phyloP scores from a whole-genome alignment of 2,329 filamentous ascomycete genomes.

The Epichloe sylvatica region DNA sequence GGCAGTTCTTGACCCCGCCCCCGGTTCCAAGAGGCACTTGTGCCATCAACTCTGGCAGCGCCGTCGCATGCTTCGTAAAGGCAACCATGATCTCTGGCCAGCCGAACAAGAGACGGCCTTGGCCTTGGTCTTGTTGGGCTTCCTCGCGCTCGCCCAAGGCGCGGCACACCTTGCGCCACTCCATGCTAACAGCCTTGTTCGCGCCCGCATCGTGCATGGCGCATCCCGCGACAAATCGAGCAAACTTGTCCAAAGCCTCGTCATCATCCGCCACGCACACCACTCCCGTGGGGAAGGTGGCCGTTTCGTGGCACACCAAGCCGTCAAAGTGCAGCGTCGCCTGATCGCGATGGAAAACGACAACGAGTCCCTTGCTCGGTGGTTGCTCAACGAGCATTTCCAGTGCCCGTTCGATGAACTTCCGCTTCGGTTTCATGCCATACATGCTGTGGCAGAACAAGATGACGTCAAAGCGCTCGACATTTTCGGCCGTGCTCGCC shows the following conservation, averaged over 20 bases:
- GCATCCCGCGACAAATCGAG: slow-evolving; percentile 37
- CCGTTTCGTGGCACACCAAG: slow-evolving; percentile 33
- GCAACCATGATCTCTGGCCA: slow-evolving; percentile 34
- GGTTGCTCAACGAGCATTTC: slow-evolving; percentile 28
- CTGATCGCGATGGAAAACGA: slow-evolving; percentile 41
- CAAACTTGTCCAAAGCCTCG: slow-evolving; percentile 33
- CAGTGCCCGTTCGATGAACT: slow-evolving; percentile 32
- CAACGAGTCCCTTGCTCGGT: slow-evolving; percentile 28
- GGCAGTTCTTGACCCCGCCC: slow-evolving; percentile 33
- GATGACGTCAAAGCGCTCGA: slow-evolving; percentile 37
- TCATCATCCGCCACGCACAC: slow-evolving; percentile 31
- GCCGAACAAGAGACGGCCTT: slow-evolving; percentile 28
- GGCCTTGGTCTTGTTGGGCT: slow-evolving; percentile 14
- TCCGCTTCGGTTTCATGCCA: slow-evolving; percentile 36
- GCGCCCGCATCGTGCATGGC: slow-evolving; percentile 16
- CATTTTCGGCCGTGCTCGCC: background rate
- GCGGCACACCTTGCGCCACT: slow-evolving; percentile 42
- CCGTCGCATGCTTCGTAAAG: slow-evolving; percentile 26
- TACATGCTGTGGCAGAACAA: slow-evolving; percentile 54
- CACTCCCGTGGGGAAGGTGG: slow-evolving; percentile 31
- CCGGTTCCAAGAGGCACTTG: slow-evolving; percentile 22
- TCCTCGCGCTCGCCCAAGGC: slow-evolving; percentile 26
- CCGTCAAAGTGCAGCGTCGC: slow-evolving; percentile 27
- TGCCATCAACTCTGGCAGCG: slow-evolving; percentile 27
- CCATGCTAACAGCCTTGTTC: slow-evolving; percentile 17